Evolutionary conservation across 345 rosid genomes (phyloP).

Genomic region (Camelina neglecta): DNA sequence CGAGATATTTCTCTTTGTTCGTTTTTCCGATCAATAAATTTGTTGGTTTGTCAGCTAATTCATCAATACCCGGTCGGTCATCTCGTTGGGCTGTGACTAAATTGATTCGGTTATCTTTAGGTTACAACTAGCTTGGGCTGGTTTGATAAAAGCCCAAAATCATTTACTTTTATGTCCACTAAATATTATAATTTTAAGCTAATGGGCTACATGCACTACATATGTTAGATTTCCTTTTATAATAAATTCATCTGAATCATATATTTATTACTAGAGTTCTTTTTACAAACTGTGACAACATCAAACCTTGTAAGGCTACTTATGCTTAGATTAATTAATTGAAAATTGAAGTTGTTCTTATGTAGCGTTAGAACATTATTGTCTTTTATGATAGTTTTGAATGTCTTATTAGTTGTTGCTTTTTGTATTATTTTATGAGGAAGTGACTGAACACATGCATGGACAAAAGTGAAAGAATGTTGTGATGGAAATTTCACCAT

Average conservation of each 20-base stretch:
- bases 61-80: neutral
- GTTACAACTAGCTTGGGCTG: neutral
- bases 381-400: neutral
- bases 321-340: no score
- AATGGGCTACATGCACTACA: neutral
- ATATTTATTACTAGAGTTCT: no score
- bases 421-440: neutral
- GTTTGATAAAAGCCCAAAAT: neutral
- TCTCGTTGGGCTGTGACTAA: neutral
- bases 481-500: slow-evolving; percentile 29
- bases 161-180: neutral
- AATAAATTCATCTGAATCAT: no score
- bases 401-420: no score
- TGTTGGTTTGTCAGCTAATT: neutral
- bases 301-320: no score
- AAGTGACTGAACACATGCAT: slow-evolving; percentile 11
- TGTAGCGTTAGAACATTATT: no score
- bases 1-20: neutral
- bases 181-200: no score
- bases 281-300: no score
- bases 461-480: neutral
- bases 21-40: neutral
- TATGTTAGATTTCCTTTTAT: no score
- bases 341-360: neutral
- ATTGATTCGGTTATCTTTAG: neutral